Conservation (phyloP, 768 basidiomycete species). For the Scleroderma bovista region DNA sequence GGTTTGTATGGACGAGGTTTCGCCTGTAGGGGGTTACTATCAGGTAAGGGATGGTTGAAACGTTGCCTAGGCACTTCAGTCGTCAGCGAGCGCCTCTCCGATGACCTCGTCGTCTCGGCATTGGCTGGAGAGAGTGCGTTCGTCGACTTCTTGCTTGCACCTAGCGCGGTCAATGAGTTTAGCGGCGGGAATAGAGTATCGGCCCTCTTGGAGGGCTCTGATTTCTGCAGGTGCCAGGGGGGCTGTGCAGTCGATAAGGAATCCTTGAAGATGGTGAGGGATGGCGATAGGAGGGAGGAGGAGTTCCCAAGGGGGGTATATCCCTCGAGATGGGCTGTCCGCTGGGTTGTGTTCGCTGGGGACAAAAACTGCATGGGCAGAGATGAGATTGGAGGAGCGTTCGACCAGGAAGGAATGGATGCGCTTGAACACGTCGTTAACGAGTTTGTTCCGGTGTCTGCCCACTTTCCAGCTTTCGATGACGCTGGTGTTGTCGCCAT, state of each 20-base stretch:
- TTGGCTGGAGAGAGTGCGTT: too few species aligned
- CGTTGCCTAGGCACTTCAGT: too few species aligned
- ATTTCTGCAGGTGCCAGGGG: neutral
- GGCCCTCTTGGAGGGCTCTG: neutral
- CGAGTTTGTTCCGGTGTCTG: conserved; percentile 2
- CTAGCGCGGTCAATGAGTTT: neutral
- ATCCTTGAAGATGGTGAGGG: conserved; percentile 1
- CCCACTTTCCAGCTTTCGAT: conserved; percentile 9
- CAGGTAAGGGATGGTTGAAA: too few species aligned
- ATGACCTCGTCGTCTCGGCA: too few species aligned
- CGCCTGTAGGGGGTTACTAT: neutral
- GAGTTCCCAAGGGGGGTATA: neutral
- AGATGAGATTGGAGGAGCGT: neutral
- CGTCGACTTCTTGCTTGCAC: too few species aligned
- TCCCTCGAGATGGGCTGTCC: conserved; percentile 12
- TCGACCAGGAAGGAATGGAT: neutral
- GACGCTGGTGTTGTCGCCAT: conserved; percentile 9
- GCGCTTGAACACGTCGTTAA: conserved; percentile 11
- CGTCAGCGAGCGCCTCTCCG: conserved; percentile 7
- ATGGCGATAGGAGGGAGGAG: conserved; percentile 10
- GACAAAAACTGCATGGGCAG: conserved; percentile 12
- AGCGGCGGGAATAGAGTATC: neutral
- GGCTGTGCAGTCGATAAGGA: neutral
- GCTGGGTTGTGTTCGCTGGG: conserved; percentile 12
- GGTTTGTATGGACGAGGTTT: conserved; percentile 5